These are phyloP conservation scores for Trichomonas vaginalis DNA, from an alignment of 208 protist species.

Conservation along the genomic window DNA sequence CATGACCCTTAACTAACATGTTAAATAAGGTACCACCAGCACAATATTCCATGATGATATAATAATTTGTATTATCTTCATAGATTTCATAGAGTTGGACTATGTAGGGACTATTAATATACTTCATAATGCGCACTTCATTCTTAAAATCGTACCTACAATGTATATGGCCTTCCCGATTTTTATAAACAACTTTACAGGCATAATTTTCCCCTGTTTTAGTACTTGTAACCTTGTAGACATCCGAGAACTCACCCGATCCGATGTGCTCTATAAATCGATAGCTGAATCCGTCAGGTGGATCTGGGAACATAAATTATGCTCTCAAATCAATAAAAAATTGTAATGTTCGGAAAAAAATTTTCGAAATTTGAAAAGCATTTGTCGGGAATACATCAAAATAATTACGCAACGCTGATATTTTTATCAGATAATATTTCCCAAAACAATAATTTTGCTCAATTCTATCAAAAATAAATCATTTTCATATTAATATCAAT, in stretches of 20 bases:
- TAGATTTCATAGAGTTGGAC: constrained; percentile 35
- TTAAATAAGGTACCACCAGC: background rate
- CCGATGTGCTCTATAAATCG: background rate
- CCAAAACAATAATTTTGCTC: too few relatives aligned
- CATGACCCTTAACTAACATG: background rate
- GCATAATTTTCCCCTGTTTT: background rate
- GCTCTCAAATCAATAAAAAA: too few relatives aligned
- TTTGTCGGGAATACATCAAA: too few relatives aligned
- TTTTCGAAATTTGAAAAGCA: too few relatives aligned
- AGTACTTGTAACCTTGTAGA: background rate
- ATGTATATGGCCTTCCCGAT: background rate
- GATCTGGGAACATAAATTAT: too few relatives aligned
- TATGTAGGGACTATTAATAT: constrained; percentile 38
- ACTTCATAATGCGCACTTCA: constrained; percentile 27
- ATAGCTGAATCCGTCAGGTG: too few relatives aligned
- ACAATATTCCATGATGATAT: constrained; percentile 17
- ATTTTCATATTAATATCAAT: too few relatives aligned
- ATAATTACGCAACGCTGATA: too few relatives aligned
- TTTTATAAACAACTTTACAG: background rate
- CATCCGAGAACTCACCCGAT: background rate
- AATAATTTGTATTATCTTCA: background rate
- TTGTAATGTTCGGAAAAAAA: too few relatives aligned
- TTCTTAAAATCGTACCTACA: constrained; percentile 10
- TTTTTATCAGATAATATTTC: too few relatives aligned
- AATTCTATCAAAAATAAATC: too few relatives aligned